A percentile compares a stretch with the other conserved stretches of the same genome.
These are phyloP conservation scores for Claviceps capensis DNA, from an alignment of 2,329 filamentous ascomycete genomes.

Conservation along the genomic window DNA sequence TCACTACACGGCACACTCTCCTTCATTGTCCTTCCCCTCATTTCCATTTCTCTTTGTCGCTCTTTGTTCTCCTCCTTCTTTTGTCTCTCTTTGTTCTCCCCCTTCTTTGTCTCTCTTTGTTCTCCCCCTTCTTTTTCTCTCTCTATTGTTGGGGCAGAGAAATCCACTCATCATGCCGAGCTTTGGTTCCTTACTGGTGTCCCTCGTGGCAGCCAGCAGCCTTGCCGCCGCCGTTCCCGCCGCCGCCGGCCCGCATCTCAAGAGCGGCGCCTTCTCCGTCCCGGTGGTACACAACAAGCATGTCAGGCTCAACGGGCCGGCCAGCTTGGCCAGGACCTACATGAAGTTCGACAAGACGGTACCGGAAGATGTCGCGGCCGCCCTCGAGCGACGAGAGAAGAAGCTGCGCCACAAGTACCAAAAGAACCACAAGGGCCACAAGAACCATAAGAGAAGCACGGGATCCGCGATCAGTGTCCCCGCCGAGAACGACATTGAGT, in stretches of 20 bases:
- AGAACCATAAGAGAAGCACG: not conserved
- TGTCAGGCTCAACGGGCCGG: conserved; percentile 6
- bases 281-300: conserved; percentile 5
- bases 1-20: no score
- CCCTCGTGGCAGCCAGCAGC: conserved; percentile 9
- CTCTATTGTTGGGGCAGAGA: not conserved
- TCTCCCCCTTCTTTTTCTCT: not conserved
- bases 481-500: conserved; percentile 7
- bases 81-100: no score
- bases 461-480: conserved; percentile 8
- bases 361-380: conserved; percentile 4
- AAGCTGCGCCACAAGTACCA: not conserved
- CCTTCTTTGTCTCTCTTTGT: not conserved
- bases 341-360: conserved; percentile 7
- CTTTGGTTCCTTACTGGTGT: conserved; percentile 10
- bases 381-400: not conserved
- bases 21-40: not conserved
- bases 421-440: not conserved
- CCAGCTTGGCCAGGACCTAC: conserved; percentile 8
- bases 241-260: not conserved
- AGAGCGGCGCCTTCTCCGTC: conserved; percentile 1
- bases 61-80: no score
- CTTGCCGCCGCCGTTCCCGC: conserved; percentile 7
- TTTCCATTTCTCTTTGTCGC: no score
- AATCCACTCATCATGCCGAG: conserved; percentile 8